Evolutionary conservation across 306 rosid genomes (phyloP).

Genomic region (Vicia villosa): DNA sequence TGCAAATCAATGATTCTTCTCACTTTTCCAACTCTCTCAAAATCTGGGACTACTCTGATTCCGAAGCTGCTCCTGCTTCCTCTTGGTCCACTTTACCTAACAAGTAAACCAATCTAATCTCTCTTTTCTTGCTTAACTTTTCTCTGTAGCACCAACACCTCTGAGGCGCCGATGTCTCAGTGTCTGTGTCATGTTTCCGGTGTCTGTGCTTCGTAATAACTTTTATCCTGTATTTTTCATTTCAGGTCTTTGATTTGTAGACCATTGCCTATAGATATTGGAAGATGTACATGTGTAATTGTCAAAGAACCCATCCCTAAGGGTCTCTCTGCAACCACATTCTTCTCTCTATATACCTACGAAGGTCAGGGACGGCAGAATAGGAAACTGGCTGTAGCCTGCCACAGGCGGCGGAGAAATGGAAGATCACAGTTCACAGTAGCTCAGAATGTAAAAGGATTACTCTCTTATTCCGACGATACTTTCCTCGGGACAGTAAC

Average conservation of each 20-base stretch:
- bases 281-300: conserved; percentile 81
- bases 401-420: conserved; percentile 56
- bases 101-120: conserved; percentile 30
- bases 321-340: conserved; percentile 54
- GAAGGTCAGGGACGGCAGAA: conserved; percentile 93
- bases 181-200: too few relatives aligned
- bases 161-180: too few relatives aligned
- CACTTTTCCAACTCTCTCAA: conserved; percentile 64
- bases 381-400: conserved; percentile 83
- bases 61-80: conserved; percentile 95
- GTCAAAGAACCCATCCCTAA: conserved; percentile 66
- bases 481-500: conserved; percentile 71
- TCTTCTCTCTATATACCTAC: conserved; percentile 82
- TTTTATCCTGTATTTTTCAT: background rate
- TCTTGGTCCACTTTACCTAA: conserved; percentile 95
- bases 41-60: conserved; percentile 87
- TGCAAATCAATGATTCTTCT: conserved; percentile 65
- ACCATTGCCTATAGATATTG: conserved; percentile 85
- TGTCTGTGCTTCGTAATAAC: background rate
- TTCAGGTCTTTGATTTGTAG: conserved; percentile 76
- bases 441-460: conserved; percentile 70
- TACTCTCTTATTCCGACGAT: conserved; percentile 58
- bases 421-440: conserved; percentile 66
- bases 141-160: too few relatives aligned
- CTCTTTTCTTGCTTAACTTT: background rate